Evolutionary conservation across 495 filamentous ascomycete genomes (phyloP).

Genomic region (Talaromyces trachyspermus): DNA sequence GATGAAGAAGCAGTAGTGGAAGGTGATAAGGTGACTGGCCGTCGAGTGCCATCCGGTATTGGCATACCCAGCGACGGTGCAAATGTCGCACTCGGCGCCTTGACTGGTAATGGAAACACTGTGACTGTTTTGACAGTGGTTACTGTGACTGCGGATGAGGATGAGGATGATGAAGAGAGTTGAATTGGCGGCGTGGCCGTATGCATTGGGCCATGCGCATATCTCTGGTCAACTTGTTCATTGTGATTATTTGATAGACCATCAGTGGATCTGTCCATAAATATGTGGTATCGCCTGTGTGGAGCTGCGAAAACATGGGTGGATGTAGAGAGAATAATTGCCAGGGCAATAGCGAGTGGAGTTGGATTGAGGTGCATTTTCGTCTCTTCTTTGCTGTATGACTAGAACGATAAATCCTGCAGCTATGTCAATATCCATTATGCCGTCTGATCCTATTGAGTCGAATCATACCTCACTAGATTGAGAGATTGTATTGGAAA

Average conservation of each 20-base stretch:
- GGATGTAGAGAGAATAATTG: conserved; percentile 7
- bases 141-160: not conserved
- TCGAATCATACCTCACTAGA: no score
- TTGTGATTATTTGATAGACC: conserved; percentile 4
- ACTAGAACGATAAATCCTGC: not conserved
- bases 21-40: not conserved
- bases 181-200: not conserved
- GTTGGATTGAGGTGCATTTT: conserved; percentile 7
- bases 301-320: not conserved
- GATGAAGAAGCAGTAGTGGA: not conserved
- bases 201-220: not conserved
- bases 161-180: no score
- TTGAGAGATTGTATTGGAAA: no score
- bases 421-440: not conserved
- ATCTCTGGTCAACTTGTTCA: not conserved
- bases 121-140: not conserved
- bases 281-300: conserved; percentile 7
- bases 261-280: conserved; percentile 14
- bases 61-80: conserved; percentile 1
- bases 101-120: not conserved
- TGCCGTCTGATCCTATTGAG: not conserved
- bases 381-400: not conserved
- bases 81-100: not conserved
- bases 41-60: not conserved
- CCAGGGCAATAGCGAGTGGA: conserved; percentile 6